Conservation (phyloP, 2,329 filamentous ascomycete genomes). For the Pseudogymnoascus sp. region DNA sequence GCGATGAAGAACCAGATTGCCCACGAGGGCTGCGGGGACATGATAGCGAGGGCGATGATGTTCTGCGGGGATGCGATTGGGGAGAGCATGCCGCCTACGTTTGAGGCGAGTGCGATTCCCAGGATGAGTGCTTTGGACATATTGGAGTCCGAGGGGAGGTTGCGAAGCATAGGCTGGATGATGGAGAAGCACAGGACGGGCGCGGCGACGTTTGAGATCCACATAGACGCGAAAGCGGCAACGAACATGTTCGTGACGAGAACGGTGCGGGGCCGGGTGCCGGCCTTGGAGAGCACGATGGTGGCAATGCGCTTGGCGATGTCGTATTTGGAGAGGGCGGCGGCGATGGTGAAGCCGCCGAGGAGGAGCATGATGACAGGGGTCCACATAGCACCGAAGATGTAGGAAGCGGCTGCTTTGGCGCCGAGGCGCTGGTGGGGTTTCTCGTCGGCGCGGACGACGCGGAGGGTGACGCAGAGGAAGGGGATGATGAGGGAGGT, state of each 20-base stretch:
- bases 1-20: constrained; percentile 95
- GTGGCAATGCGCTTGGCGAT: constrained; percentile 97
- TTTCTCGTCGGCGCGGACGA: constrained; percentile 69
- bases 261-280: constrained; percentile 80
- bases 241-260: constrained; percentile 98
- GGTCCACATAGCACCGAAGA: constrained; percentile 97
- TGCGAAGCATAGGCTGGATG: constrained; percentile 93
- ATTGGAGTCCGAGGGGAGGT: constrained; percentile 77
- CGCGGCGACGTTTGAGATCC: constrained; percentile 96
- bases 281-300: constrained; percentile 91
- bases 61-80: constrained; percentile 97
- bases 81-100: constrained; percentile 92
- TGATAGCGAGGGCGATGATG: constrained; percentile 91
- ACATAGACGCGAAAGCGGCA: constrained; percentile 95
- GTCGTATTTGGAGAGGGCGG: constrained; percentile 90
- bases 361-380: constrained; percentile 97
- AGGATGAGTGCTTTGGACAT: constrained; percentile 95
- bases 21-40: constrained; percentile 88
- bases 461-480: constrained; percentile 75
- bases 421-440: constrained; percentile 65
- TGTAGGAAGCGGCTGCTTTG: constrained; percentile 70
- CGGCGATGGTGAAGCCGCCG: constrained; percentile 91
- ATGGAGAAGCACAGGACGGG: constrained; percentile 97
- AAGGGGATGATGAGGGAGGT: constrained; percentile 92
- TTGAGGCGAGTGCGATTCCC: constrained; percentile 88